These are phyloP conservation scores for Thraustotheca clavata DNA, from an alignment of 352 stramenopile genomes.

Conservation along the genomic window DNA sequence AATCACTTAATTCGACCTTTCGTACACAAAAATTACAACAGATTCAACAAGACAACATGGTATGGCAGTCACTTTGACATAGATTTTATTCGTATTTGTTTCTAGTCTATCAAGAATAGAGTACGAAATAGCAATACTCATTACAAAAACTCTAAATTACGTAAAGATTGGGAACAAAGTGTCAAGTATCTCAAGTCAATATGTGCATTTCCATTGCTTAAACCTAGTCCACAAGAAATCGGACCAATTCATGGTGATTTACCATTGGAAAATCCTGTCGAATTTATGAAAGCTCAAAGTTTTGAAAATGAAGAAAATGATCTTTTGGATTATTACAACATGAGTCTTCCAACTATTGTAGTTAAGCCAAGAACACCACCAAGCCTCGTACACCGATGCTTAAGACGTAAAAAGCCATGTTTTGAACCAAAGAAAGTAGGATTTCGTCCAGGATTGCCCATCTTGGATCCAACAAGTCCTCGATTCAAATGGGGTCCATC, in stretches of 20 bases:
- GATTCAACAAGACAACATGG: constrained; percentile 48
- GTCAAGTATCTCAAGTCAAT: constrained; percentile 63
- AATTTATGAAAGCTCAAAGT: not conserved
- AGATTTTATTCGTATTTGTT: constrained; percentile 24
- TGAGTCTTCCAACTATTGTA: constrained; percentile 7
- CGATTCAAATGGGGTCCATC: constrained; percentile 18
- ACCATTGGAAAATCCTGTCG: not conserved
- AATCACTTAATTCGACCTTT: constrained; percentile 40
- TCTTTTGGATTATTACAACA: constrained; percentile 16
- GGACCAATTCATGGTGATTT: too few relatives aligned
- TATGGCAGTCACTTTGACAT: not conserved
- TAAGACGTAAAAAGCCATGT: not conserved
- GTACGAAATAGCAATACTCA: constrained; percentile 39
- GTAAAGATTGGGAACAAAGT: constrained; percentile 59
- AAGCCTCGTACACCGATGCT: too few relatives aligned
- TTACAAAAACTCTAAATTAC: constrained; percentile 50
- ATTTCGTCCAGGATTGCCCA: not conserved
- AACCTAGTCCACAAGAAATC: not conserved
- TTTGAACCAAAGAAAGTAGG: constrained; percentile 9
- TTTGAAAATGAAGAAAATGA: not conserved
- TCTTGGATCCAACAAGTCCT: constrained; percentile 1
- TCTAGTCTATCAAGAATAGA: constrained; percentile 38
- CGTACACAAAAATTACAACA: constrained; percentile 45
- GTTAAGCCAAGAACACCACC: not conserved
- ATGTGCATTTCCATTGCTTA: constrained; percentile 43